Evolutionary conservation across 768 basidiomycete species (phyloP).

Genomic region (Daedalea quercina): DNA sequence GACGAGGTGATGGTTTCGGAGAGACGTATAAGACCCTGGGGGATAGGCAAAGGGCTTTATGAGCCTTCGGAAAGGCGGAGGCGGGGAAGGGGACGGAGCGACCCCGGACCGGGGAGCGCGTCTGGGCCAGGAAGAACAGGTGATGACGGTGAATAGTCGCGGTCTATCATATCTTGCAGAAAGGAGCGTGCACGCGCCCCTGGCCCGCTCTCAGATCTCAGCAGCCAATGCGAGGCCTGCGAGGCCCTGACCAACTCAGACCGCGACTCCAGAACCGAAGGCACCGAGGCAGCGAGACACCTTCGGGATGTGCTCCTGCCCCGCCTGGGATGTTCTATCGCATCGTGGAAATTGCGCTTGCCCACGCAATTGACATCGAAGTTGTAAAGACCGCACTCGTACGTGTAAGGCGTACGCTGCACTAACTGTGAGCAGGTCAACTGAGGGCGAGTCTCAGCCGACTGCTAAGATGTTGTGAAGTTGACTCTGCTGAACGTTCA

Average conservation of each 20-base stretch:
- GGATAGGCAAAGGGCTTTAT: conserved; percentile 9
- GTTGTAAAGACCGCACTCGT: too few species aligned
- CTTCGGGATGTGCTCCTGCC: not conserved
- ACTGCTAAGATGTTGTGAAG: too few species aligned
- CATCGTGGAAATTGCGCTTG: not conserved
- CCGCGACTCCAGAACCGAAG: not conserved
- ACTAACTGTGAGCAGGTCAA: too few species aligned
- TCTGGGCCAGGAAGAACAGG: conserved; percentile 8
- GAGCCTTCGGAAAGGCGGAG: not conserved
- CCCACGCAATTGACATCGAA: not conserved
- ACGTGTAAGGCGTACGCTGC: too few species aligned
- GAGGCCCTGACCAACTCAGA: not conserved
- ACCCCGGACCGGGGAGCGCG: conserved; percentile 15
- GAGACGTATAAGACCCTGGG: not conserved
- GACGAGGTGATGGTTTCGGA: conserved; percentile 6
- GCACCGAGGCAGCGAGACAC: not conserved
- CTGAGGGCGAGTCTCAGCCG: too few species aligned
- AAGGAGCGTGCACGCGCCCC: not conserved
- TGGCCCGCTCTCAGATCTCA: not conserved
- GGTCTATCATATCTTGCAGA: not conserved
- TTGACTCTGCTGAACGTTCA: too few species aligned
- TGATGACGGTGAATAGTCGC: not conserved
- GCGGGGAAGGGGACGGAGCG: not conserved
- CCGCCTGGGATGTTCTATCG: not conserved
- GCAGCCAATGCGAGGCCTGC: not conserved